phyloP scores from a whole-genome alignment of 2,329 filamentous ascomycete species.

The Emergomyces pasteurianus region DNA sequence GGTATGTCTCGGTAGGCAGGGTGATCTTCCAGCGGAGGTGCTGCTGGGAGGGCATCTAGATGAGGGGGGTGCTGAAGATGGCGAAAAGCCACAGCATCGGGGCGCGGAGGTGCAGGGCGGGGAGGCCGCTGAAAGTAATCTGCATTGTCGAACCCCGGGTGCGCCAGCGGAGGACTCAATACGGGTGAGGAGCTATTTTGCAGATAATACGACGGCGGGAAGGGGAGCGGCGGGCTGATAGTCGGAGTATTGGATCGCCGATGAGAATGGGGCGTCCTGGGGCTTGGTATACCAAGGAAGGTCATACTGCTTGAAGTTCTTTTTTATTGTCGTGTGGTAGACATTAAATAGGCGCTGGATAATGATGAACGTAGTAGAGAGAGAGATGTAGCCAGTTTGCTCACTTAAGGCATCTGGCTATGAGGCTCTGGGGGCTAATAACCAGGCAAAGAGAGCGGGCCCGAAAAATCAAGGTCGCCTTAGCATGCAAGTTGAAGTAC shows the following conservation, averaged over 20 bases:
- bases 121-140: background rate
- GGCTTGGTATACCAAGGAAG: background rate
- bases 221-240: background rate
- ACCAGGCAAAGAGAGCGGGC: background rate
- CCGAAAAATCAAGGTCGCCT: background rate
- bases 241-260: background rate
- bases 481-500: background rate
- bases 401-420: background rate
- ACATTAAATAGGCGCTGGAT: background rate
- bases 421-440: background rate
- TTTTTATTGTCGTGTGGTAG: background rate
- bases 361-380: background rate
- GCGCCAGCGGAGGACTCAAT: background rate
- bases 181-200: background rate
- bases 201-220: background rate
- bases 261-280: background rate
- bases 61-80: background rate
- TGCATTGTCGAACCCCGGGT: background rate
- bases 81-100: background rate
- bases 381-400: background rate
- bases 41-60: background rate
- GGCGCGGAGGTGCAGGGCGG: background rate
- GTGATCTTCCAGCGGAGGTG: constrained; percentile 1
- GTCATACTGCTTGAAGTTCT: background rate
- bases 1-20: background rate